These are phyloP conservation scores for Crithidia sp. DNA, from an alignment of 208 protist genomes.

Conservation along the genomic window DNA sequence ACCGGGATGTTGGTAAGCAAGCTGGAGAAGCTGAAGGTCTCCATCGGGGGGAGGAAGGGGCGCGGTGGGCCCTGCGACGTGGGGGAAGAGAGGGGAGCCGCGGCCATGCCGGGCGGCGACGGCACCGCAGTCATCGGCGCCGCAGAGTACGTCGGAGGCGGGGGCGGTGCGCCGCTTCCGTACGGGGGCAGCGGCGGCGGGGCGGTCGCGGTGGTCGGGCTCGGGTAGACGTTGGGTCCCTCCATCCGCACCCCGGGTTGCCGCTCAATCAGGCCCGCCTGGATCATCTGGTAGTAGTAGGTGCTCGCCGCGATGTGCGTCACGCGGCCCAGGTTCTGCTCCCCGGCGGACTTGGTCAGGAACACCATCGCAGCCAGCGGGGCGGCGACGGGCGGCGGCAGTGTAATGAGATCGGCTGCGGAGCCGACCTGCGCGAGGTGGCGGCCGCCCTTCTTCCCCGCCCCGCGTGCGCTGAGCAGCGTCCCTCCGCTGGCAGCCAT, in stretches of 20 bases:
- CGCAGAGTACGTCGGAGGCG: constrained; percentile 6
- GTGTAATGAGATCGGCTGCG: constrained; percentile 32
- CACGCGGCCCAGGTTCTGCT: constrained; percentile 85
- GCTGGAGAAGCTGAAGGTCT: constrained; percentile 89
- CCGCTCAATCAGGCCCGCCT: constrained; percentile 67
- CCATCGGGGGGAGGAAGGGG: constrained; percentile 67
- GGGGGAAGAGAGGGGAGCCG: neutral
- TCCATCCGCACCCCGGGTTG: constrained; percentile 21
- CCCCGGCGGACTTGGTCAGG: constrained; percentile 85
- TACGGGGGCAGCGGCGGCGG: constrained; percentile 24
- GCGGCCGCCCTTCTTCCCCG: constrained; percentile 9
- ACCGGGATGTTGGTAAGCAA: constrained; percentile 86
- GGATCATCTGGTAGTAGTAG: constrained; percentile 82
- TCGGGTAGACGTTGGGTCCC: constrained; percentile 18
- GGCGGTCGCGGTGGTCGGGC: constrained; percentile 2
- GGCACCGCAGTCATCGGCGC: neutral
- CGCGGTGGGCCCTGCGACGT: constrained; percentile 7
- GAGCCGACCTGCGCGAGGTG: constrained; percentile 17
- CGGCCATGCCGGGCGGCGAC: neutral
- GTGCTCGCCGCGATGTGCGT: constrained; percentile 80
- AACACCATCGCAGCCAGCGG: constrained; percentile 84
- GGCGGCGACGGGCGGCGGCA: constrained; percentile 71
- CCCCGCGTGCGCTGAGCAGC: constrained; percentile 25
- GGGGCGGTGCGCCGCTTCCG: constrained; percentile 1
- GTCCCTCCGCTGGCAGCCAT: constrained; percentile 19